A percentile compares a stretch with the other conserved stretches of the same genome.
phyloP scores from a whole-genome alignment of 495 filamentous ascomycete species.

The Amphirosellinia nigrospora region DNA sequence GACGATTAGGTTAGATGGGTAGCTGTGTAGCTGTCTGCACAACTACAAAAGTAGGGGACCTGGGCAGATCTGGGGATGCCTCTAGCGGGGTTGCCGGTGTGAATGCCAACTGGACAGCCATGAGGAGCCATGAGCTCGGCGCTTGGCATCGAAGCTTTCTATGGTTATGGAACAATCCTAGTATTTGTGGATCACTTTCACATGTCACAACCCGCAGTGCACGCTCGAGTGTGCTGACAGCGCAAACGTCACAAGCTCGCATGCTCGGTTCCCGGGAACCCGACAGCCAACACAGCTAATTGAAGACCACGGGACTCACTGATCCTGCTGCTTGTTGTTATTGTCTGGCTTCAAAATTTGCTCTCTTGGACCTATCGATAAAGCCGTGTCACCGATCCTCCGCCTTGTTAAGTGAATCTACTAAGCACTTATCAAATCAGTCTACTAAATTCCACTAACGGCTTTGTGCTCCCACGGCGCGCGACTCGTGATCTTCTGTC shows the following conservation, averaged over 20 bases:
- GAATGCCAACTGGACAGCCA: neutral
- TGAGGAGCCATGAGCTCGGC: neutral
- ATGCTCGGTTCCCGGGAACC: slow-evolving; percentile 4
- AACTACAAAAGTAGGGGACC: neutral
- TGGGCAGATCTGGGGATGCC: neutral
- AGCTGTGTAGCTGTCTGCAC: neutral
- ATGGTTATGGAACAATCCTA: neutral
- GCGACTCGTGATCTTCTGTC: neutral
- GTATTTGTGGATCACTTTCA: slow-evolving; percentile 24
- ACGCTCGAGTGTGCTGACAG: slow-evolving; percentile 7
- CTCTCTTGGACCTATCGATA: neutral
- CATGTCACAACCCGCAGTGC: slow-evolving; percentile 21
- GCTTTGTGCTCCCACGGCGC: slow-evolving; percentile 11
- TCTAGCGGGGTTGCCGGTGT: slow-evolving; percentile 7
- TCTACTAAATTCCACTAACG: neutral
- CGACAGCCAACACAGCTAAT: slow-evolving; percentile 7
- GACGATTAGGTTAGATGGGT: too few species aligned
- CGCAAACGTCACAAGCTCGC: slow-evolving; percentile 25
- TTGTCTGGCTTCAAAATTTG: slow-evolving; percentile 7
- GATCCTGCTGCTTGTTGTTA: neutral
- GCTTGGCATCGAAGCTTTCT: neutral
- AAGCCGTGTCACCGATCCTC: neutral
- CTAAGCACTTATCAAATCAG: too few species aligned
- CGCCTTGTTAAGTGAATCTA: neutral
- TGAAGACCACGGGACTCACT: slow-evolving; percentile 1